Evolutionary conservation across 2,329 filamentous ascomycete species (phyloP).

Genomic region (Fusarium paranaense): DNA sequence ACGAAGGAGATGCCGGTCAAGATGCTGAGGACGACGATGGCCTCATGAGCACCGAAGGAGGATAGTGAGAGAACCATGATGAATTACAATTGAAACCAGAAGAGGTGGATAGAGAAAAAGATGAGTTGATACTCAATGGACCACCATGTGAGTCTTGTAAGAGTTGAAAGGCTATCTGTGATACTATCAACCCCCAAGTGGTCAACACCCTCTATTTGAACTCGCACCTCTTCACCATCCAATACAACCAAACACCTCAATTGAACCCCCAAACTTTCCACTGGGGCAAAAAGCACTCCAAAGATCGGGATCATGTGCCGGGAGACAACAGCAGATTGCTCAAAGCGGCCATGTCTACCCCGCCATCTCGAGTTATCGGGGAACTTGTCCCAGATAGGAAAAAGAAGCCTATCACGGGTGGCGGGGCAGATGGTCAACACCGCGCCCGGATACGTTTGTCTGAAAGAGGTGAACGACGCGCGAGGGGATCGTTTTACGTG

Average conservation of each 20-base stretch:
- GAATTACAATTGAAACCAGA: neutral
- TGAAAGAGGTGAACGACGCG: conserved; percentile 21
- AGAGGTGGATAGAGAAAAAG: neutral
- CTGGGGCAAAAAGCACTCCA: neutral
- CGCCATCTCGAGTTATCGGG: conserved; percentile 13
- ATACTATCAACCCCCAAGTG: neutral
- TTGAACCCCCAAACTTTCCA: neutral
- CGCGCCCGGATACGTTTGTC: conserved; percentile 6
- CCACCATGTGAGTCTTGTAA: conserved; percentile 12
- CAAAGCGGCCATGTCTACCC: conserved; percentile 24
- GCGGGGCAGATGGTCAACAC: neutral
- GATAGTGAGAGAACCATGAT: conserved; percentile 11
- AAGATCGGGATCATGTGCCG: conserved; percentile 11
- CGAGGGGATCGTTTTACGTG: neutral
- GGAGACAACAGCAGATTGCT: conserved; percentile 16
- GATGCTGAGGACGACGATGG: conserved; percentile 22
- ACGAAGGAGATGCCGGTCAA: conserved; percentile 14
- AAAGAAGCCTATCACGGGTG: conserved; percentile 27
- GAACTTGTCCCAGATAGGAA: conserved; percentile 35
- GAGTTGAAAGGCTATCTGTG: neutral
- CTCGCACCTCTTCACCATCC: neutral
- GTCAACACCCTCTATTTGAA: conserved; percentile 13
- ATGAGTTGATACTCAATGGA: neutral
- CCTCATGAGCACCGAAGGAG: conserved; percentile 19
- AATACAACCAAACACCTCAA: neutral